Conservation (phyloP, 23 red algal genomes). For the Cyanidiococcus yangmingshanensis region DNA sequence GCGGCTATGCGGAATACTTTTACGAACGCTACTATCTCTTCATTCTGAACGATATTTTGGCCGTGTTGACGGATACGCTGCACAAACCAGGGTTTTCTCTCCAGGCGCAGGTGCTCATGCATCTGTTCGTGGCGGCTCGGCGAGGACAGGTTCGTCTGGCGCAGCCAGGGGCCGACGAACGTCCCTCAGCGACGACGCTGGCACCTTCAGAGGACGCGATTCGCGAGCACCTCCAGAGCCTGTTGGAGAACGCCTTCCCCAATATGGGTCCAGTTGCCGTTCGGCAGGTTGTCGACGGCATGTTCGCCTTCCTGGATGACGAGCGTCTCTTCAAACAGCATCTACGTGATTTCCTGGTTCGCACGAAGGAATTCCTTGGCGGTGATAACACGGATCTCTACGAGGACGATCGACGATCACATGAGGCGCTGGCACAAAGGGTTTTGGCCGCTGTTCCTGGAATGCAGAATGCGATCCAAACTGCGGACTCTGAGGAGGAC, state of each 20-base stretch:
- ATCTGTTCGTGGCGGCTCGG: slow-evolving; percentile 50
- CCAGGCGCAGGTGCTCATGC: slow-evolving; percentile 68
- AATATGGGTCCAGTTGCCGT: slow-evolving; percentile 62
- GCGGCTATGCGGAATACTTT: slow-evolving; percentile 62
- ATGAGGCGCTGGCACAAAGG: neutral
- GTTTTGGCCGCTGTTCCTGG: neutral
- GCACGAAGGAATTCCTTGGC: slow-evolving; percentile 85
- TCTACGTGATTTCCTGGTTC: slow-evolving; percentile 90
- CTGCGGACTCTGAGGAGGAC: neutral
- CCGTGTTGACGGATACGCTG: slow-evolving; percentile 83
- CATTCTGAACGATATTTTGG: slow-evolving; percentile 85
- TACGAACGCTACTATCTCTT: slow-evolving; percentile 70
- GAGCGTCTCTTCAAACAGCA: slow-evolving; percentile 95
- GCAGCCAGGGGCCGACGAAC: neutral
- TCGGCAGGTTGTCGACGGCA: slow-evolving; percentile 52
- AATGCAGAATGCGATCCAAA: neutral
- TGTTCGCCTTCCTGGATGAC: slow-evolving; percentile 47
- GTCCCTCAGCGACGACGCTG: neutral
- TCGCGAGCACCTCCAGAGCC: slow-evolving; percentile 53
- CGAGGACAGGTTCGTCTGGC: slow-evolving; percentile 29
- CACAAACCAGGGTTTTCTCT: slow-evolving; percentile 84
- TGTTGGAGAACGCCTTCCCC: slow-evolving; percentile 70
- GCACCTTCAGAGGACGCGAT: slow-evolving; percentile 28
- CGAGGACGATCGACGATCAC: slow-evolving; percentile 74
- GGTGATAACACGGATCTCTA: slow-evolving; percentile 95